Conservation (phyloP, 1,139 yeast genomes). For the Sugiyamaella paludigena region DNA sequence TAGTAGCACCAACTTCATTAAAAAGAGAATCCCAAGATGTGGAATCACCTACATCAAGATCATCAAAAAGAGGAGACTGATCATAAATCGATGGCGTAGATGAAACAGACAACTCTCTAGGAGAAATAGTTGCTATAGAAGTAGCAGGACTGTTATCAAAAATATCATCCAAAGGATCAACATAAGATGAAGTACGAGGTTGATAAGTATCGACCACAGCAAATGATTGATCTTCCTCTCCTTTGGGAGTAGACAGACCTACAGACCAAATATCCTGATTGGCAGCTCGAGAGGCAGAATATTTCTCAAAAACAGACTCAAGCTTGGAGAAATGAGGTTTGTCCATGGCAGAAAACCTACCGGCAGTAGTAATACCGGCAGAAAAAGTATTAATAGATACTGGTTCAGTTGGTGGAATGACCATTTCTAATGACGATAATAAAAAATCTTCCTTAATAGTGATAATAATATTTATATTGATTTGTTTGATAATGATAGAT, state of each 20-base stretch:
- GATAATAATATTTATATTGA: background rate
- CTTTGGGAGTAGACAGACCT: constrained; percentile 20
- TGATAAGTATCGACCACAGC: constrained; percentile 13
- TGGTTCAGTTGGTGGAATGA: constrained; percentile 8
- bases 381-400: background rate
- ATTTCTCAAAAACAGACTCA: constrained; percentile 35
- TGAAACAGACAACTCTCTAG: constrained; percentile 32
- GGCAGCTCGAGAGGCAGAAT: constrained; percentile 34
- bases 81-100: constrained; percentile 28
- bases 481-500: background rate
- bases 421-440: constrained; percentile 11
- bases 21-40: constrained; percentile 38
- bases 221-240: constrained; percentile 18
- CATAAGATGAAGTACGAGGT: constrained; percentile 16
- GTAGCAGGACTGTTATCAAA: constrained; percentile 25
- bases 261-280: constrained; percentile 26
- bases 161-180: constrained; percentile 25
- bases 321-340: constrained; percentile 25
- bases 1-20: constrained; percentile 17
- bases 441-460: constrained; percentile 6
- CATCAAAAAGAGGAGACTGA: constrained; percentile 39
- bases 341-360: background rate
- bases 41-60: constrained; percentile 32
- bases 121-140: constrained; percentile 34
- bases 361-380: background rate